These are phyloP conservation scores for Cyclotella choctawhatcheeana DNA, from an alignment of 108 stramenopile genomes.

Conservation along the genomic window DNA sequence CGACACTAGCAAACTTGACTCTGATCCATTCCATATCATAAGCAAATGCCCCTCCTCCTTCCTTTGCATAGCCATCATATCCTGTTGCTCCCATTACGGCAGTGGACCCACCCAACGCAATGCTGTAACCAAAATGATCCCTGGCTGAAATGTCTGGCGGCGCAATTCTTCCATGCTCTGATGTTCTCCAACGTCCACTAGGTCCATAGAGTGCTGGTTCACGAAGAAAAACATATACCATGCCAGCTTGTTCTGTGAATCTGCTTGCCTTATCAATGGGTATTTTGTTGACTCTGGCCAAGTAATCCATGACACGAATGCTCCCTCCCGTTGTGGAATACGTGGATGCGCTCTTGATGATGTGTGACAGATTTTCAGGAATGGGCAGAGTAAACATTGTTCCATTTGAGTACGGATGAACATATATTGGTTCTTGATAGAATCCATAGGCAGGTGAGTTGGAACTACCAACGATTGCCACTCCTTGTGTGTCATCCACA, in stretches of 20 bases:
- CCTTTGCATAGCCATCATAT: slow-evolving; percentile 26
- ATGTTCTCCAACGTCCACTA: slow-evolving; percentile 51
- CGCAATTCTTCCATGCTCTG: slow-evolving; percentile 61
- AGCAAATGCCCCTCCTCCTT: slow-evolving; percentile 49
- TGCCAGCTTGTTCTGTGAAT: slow-evolving; percentile 61
- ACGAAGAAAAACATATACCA: slow-evolving; percentile 68
- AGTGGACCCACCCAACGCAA: slow-evolving; percentile 37
- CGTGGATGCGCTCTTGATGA: slow-evolving; percentile 31
- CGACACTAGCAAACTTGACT: slow-evolving; percentile 52
- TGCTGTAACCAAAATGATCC: slow-evolving; percentile 65
- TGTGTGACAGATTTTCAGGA: slow-evolving; percentile 25
- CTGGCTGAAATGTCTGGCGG: slow-evolving; percentile 59
- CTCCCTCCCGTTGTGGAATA: slow-evolving; percentile 40
- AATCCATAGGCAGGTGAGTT: slow-evolving; percentile 46
- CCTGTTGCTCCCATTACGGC: slow-evolving; percentile 49
- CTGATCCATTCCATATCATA: slow-evolving; percentile 58
- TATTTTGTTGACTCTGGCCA: slow-evolving; percentile 17
- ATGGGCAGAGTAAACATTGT: slow-evolving; percentile 25
- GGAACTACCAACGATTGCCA: slow-evolving; percentile 64
- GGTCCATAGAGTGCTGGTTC: slow-evolving; percentile 35
- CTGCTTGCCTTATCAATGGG: slow-evolving; percentile 20
- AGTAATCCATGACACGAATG: slow-evolving; percentile 36
- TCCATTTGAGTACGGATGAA: slow-evolving; percentile 37
- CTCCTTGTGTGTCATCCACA: slow-evolving; percentile 56
- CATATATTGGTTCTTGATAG: slow-evolving; percentile 44